These are phyloP conservation scores for Colletotrichum sojae DNA, from an alignment of 2,329 filamentous ascomycete genomes.

Conservation along the genomic window DNA sequence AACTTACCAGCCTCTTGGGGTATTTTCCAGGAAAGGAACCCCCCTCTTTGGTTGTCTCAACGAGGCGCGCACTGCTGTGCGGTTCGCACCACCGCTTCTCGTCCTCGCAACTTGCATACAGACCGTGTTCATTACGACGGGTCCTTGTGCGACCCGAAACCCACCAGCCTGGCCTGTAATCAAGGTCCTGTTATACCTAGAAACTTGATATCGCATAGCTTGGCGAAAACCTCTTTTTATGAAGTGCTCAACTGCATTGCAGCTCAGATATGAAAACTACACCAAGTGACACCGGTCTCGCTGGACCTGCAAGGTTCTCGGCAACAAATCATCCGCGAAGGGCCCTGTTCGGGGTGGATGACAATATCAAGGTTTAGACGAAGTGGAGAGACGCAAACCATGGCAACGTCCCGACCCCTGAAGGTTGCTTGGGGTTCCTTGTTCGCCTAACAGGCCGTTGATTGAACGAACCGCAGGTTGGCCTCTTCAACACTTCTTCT, in stretches of 20 bases:
- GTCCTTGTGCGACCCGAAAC: no score
- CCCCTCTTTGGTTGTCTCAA: background rate
- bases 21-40: conserved; percentile 7
- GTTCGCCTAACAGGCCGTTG: conserved; percentile 1
- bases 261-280: conserved; percentile 4
- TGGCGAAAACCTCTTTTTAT: conserved; percentile 1
- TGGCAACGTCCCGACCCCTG: conserved; percentile 19
- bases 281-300: background rate
- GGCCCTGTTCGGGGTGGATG: conserved; percentile 16
- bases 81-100: no score
- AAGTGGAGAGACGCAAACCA: conserved; percentile 11
- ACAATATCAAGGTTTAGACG: conserved; percentile 20
- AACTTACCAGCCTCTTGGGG: conserved; percentile 29
- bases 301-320: background rate
- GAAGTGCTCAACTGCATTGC: background rate
- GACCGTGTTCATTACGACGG: background rate
- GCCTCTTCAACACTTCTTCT: conserved; percentile 3
- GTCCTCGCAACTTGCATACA: no score
- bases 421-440: conserved; percentile 6
- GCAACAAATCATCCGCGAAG: background rate
- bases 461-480: conserved; percentile 1
- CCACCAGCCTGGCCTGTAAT: background rate
- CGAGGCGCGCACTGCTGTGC: no score
- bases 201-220: conserved; percentile 1
- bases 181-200: background rate